Evolutionary conservation across 108 stramenopile species (phyloP).

Genomic region (Cyclostephanos tholiformis): DNA sequence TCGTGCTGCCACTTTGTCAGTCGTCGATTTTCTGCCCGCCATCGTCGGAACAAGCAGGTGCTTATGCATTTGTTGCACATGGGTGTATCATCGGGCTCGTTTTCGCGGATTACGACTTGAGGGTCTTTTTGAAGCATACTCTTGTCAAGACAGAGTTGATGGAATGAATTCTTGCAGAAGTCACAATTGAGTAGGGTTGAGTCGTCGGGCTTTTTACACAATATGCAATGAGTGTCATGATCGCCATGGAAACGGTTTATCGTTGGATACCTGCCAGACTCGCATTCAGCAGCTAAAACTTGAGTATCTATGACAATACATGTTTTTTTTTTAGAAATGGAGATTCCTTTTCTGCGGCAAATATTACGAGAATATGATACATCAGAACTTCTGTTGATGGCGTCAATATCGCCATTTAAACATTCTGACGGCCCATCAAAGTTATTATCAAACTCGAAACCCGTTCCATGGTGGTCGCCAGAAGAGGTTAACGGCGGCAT

Average conservation of each 20-base stretch:
- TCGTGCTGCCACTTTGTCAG: constrained; percentile 60
- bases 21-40: constrained; percentile 72
- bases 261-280: constrained; percentile 77
- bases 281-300: constrained; percentile 70
- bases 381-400: background rate
- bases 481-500: constrained; percentile 12
- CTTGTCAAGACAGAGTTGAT: constrained; percentile 63
- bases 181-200: constrained; percentile 62
- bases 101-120: constrained; percentile 57
- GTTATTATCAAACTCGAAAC: constrained; percentile 15
- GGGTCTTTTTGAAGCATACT: constrained; percentile 45
- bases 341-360: background rate
- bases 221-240: constrained; percentile 48
- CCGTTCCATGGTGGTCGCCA: background rate
- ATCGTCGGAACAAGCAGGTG: constrained; percentile 50
- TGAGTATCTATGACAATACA: constrained; percentile 66
- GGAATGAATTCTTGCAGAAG: constrained; percentile 69
- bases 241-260: constrained; percentile 67
- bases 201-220: constrained; percentile 54
- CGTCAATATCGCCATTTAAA: background rate
- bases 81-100: constrained; percentile 73
- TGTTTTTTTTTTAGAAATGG: constrained; percentile 1
- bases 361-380: background rate
- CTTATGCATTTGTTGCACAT: constrained; percentile 78
- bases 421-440: constrained; percentile 9